phyloP scores from a whole-genome alignment of 2,329 filamentous ascomycete species.

The Epichloe sibirici region DNA sequence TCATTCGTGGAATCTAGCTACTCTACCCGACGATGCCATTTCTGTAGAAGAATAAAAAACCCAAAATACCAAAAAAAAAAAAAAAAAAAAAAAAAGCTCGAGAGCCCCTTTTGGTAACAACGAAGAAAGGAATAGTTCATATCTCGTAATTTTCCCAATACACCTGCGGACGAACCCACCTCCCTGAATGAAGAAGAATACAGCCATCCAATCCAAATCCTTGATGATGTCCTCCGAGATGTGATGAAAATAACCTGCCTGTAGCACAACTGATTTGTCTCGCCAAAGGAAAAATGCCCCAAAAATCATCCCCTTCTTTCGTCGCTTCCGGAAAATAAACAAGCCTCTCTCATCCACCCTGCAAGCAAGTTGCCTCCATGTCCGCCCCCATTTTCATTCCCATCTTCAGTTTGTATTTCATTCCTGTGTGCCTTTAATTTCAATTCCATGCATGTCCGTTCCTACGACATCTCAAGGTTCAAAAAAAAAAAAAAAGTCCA shows the following conservation, averaged over 20 bases:
- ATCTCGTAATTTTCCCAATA: not conserved
- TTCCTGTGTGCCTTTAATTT: no score
- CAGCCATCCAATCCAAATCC: not conserved
- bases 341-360: no score
- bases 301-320: not conserved
- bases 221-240: not conserved
- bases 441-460: no score
- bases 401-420: not conserved
- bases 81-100: no score
- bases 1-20: no score
- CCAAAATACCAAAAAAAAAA: no score
- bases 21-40: no score
- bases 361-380: not conserved
- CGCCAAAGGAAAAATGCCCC: not conserved
- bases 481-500: not conserved
- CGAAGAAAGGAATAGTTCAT: not conserved
- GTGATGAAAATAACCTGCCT: conserved; percentile 5
- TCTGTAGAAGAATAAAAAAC: no score
- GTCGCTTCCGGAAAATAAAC: no score
- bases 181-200: not conserved
- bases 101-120: no score
- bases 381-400: not conserved
- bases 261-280: not conserved
- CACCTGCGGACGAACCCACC: not conserved
- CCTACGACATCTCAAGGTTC: no score